Conservation (phyloP, 1,284 basidiomycete species). For the Amylostereum areolatum region DNA sequence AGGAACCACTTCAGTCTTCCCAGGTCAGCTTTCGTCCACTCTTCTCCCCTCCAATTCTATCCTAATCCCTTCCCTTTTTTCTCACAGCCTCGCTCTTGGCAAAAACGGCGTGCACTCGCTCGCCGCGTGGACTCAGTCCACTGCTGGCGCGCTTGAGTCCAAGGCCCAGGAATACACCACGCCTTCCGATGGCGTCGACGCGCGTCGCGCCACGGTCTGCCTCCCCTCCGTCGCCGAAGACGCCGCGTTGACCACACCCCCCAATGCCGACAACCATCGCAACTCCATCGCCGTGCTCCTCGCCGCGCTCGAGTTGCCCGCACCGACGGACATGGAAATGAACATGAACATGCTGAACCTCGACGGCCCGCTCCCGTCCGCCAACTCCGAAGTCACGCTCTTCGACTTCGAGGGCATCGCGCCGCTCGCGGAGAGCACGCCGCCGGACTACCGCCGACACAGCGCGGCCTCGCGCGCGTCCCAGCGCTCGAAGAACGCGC, state of each 20-base stretch:
- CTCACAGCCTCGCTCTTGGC: constrained; percentile 53
- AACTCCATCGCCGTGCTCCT: constrained; percentile 43
- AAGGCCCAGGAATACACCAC: constrained; percentile 35
- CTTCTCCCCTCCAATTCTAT: too few relatives aligned
- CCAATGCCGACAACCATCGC: constrained; percentile 40
- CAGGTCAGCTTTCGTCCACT: constrained; percentile 33
- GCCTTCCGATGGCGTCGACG: constrained; percentile 18
- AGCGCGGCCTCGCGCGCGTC: constrained; percentile 24
- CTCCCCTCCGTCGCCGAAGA: constrained; percentile 40
- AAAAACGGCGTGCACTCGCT: constrained; percentile 49
- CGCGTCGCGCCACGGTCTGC: constrained; percentile 26
- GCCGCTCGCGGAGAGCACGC: constrained; percentile 59
- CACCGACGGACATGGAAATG: too few relatives aligned
- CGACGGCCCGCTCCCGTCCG: constrained; percentile 34
- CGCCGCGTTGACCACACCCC: constrained; percentile 23
- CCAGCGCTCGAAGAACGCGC: constrained; percentile 17
- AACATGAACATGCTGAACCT: too few relatives aligned
- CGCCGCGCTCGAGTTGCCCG: constrained; percentile 26
- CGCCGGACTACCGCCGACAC: constrained; percentile 39
- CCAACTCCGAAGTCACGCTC: constrained; percentile 52
- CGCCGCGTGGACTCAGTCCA: constrained; percentile 43
- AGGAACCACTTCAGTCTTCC: constrained; percentile 58
- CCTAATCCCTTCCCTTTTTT: too few relatives aligned
- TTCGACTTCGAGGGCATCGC: constrained; percentile 38
- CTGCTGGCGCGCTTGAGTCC: constrained; percentile 40